Evolutionary conservation across 23 red algal genomes (phyloP), one percentile per base, ranked within the genome.

Genomic region (Gracilaria gracilis): DNA sequence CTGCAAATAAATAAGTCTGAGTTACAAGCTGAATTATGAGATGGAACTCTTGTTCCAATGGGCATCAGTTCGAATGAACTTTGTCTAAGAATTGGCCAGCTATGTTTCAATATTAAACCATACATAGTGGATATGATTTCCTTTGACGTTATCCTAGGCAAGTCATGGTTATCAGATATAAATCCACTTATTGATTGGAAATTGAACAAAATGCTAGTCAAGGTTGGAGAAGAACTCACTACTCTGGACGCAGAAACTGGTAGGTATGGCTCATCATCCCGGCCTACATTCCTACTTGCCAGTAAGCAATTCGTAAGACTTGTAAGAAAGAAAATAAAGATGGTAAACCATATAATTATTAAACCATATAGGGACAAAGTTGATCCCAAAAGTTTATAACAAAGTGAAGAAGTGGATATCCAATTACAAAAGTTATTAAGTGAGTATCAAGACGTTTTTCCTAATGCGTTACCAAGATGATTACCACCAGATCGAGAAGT

Each of bases 181-280:
- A 85, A 85, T 51, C 7, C 81, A 85, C 39, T 85, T 47, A 85
- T 85, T 13, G 36, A 85, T 49, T 70, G 57, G 81, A 67, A 85
- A 27, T 9, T 14, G 6, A 85, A 85, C 39, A 23, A 59, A 9
- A 66, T 67, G 54, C 37, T 70, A 4, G 32, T 65, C 35, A 15
- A 46, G 8, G 25, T 0, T 23, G 61, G 6, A 51, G 50, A 42
- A 70, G 24, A 49, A 25, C 29, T 47, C 24, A 27, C 70, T 66
- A 67, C 61, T 85, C 81, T 70, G 81, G 61, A 85, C 32, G 81
- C 81, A 85, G 59, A 85, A 0, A 1, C 61, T 85, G n/a, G 42
- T 65, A 32, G 12, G 61, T 40, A 85, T 27, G 81, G 61, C 20
- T 11, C 2, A 7, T 4, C 37, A 67, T 73, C 61, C 61, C 81